phyloP scores from a whole-genome alignment of 1,284 basidiomycete species.

The Rhodotorula sp. region DNA sequence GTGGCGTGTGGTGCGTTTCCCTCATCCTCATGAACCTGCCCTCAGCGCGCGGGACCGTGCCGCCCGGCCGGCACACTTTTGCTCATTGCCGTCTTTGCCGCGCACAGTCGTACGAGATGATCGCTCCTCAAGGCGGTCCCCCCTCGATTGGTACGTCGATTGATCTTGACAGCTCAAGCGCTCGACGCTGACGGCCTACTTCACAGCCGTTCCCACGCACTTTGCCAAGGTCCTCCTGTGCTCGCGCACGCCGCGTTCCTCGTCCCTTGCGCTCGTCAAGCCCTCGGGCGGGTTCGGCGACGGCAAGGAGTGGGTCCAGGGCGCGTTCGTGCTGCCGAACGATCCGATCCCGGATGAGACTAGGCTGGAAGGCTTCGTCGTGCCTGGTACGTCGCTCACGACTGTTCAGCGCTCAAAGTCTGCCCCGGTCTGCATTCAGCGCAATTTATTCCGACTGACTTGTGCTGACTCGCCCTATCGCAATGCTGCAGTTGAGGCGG shows the following conservation, averaged over 20 bases:
- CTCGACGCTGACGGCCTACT: constrained; percentile 45
- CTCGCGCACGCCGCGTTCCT: constrained; percentile 58
- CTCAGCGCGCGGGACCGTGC: background rate
- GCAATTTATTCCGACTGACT: no score
- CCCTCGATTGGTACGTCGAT: constrained; percentile 53
- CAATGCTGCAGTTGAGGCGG: constrained; percentile 68
- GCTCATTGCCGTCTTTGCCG: background rate
- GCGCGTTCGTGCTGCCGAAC: constrained; percentile 94
- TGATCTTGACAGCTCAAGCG: background rate
- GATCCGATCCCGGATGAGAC: constrained; percentile 80
- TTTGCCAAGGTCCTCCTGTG: constrained; percentile 95
- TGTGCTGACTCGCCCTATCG: no score
- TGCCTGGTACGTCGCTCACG: constrained; percentile 63
- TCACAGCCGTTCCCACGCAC: constrained; percentile 85
- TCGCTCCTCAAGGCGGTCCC: constrained; percentile 64
- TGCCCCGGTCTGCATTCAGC: no score
- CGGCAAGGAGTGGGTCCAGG: constrained; percentile 71
- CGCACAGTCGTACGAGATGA: constrained; percentile 81
- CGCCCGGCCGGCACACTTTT: background rate
- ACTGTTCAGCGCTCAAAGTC: no score
- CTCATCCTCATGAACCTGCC: background rate
- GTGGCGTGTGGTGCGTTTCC: constrained; percentile 78
- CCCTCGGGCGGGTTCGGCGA: constrained; percentile 5
- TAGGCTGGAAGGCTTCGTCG: constrained; percentile 73
- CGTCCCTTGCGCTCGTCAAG: constrained; percentile 7